Percentiles rank a stretch among this genome's conserved stretches.
These are phyloP conservation scores for Eragrostis curvula DNA, from an alignment of 176 grass and related monocot species.

Conservation along the genomic window DNA sequence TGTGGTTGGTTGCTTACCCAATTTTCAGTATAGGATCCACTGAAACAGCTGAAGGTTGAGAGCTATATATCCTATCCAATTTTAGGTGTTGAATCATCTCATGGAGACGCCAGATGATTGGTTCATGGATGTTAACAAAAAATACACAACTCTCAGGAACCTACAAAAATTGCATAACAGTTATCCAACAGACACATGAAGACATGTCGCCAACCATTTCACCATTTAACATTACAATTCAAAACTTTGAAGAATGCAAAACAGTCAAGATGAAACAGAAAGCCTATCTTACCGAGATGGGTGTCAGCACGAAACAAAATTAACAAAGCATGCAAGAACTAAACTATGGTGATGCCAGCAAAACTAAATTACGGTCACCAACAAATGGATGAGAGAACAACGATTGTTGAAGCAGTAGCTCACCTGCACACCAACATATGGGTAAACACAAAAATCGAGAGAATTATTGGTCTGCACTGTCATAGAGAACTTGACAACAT, in stretches of 20 bases:
- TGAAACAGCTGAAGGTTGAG: constrained; percentile 82
- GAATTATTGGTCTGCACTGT: constrained; percentile 96
- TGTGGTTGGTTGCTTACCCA: constrained; percentile 57
- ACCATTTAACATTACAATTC: not conserved
- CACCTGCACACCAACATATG: constrained; percentile 96
- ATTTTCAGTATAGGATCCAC: constrained; percentile 94
- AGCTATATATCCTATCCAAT: constrained; percentile 66
- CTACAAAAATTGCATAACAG: constrained; percentile 48
- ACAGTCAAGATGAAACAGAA: constrained; percentile 24
- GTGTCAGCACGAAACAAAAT: not conserved
- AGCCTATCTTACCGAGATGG: not conserved
- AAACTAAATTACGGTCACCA: not conserved
- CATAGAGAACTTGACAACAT: constrained; percentile 81
- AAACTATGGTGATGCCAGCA: not conserved
- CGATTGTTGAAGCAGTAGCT: constrained; percentile 8
- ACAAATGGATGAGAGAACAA: not conserved
- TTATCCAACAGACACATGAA: constrained; percentile 8
- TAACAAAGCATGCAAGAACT: not conserved
- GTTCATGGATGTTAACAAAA: constrained; percentile 93
- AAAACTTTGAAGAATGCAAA: constrained; percentile 24
- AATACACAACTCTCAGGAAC: constrained; percentile 86
- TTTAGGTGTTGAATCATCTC: constrained; percentile 95
- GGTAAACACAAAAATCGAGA: constrained; percentile 89
- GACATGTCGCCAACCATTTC: not conserved
- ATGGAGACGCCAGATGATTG: constrained; percentile 92